Base-by-base conservation (phyloP, 768 basidiomycete genomes). In the Scleroderma bovista region DNA sequence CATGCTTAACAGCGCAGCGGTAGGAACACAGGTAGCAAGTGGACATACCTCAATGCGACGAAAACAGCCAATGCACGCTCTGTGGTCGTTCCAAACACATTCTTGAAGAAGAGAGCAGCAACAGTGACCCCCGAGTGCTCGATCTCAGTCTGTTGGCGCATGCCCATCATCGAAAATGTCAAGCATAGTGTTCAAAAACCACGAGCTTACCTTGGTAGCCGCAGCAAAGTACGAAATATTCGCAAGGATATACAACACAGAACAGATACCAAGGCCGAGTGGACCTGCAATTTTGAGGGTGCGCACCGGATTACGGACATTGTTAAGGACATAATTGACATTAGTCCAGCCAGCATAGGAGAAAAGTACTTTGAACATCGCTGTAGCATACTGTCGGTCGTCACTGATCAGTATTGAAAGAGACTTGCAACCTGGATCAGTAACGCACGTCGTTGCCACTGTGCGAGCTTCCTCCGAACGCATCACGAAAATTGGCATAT, bases 231-330 rank as follows among this genome's bases (percentile, higher is more conserved):
- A 81, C 3, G 81, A 75, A 2, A 83, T 66, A 46, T 83, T 81
- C 2, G 79, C 78, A 4, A 83, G 64, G 12, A 82, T 52, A 48
- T 83, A 83, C 2, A 83, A 60, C 2, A 69, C 57, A 0, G 78
- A 72, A 32, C 79, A 80, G 22, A 81, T 77, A 5, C 74, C 70
- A 11, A 82, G 63, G 1, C 79, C 80, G 17, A 82, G 75, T 1
- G 80, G 80, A 2, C 77, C 81, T 0, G 81, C 80, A 32, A 82
- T 79, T 61, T 79, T 80, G 46, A 84, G 73, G 8, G 81, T 84
- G 39, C 77, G 73, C 2, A 81, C 70, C 0, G 81, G 81, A 55
- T 81, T 67, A 53, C 74, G 76, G 46, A 83, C 79, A 10, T 82
- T 79, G 63, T 80, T 81, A 50, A 83, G 62, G 6, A 82, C 80